phyloP scores from a whole-genome alignment of 495 filamentous ascomycete species.

The Acidiella bohemica region DNA sequence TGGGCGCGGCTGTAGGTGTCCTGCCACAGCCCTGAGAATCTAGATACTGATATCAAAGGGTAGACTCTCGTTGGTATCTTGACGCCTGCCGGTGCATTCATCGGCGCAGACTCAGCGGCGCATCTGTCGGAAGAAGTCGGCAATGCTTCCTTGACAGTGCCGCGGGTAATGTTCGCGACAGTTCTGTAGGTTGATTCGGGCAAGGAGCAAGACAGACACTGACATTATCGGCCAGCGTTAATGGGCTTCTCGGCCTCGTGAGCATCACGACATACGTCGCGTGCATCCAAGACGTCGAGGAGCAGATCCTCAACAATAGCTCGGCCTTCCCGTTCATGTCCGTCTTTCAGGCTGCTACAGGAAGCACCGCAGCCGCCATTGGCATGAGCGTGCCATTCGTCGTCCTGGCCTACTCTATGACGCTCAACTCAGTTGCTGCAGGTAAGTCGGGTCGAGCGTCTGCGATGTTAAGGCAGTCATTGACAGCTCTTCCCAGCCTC shows the following conservation, averaged over 20 bases:
- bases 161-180: slow-evolving; percentile 33
- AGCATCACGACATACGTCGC: slow-evolving; percentile 34
- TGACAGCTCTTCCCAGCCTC: too few species aligned
- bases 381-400: slow-evolving; percentile 29
- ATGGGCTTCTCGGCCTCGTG: slow-evolving; percentile 34
- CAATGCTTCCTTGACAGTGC: slow-evolving; percentile 32
- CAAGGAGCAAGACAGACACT: too few species aligned
- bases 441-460: too few species aligned
- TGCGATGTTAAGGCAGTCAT: too few species aligned
- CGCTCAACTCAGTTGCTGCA: slow-evolving; percentile 25
- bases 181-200: too few species aligned
- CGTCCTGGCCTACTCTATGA: slow-evolving; percentile 19
- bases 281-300: slow-evolving; percentile 32
- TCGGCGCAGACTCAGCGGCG: neutral
- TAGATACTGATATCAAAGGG: too few species aligned
- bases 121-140: slow-evolving; percentile 35
- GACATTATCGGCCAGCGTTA: too few species aligned
- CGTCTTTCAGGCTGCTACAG: slow-evolving; percentile 28
- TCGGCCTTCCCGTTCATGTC: slow-evolving; percentile 37
- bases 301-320: slow-evolving; percentile 26
- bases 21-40: too few species aligned
- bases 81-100: too few species aligned
- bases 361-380: slow-evolving; percentile 26
- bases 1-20: neutral
- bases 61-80: too few species aligned